Conservation (phyloP, 129 eudicot genomes). For the Pittosporum tobira region DNA sequence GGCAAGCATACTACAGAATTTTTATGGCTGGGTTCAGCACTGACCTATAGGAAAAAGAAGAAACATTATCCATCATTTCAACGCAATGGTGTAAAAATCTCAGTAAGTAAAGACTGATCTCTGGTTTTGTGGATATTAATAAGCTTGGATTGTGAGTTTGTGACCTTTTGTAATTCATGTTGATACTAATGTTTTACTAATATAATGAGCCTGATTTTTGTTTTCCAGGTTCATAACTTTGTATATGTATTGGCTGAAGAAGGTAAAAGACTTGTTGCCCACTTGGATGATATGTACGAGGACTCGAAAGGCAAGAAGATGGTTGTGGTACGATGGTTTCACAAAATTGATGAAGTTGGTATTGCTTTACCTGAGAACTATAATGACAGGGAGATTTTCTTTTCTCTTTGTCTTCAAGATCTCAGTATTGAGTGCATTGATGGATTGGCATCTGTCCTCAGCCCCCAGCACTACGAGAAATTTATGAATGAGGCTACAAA, state of each 20-base stretch:
- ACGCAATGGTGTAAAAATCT: constrained; percentile 52
- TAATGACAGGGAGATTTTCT: constrained; percentile 76
- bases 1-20: constrained; percentile 24
- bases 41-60: constrained; percentile 55
- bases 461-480: constrained; percentile 58
- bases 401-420: constrained; percentile 91
- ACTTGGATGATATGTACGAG: constrained; percentile 81
- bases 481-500: constrained; percentile 22
- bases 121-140: neutral
- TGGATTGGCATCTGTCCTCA: constrained; percentile 76
- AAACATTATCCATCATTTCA: constrained; percentile 61
- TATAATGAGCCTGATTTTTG: neutral
- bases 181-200: neutral
- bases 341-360: constrained; percentile 94
- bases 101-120: constrained; percentile 31
- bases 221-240: constrained; percentile 57
- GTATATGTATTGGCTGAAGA: constrained; percentile 82
- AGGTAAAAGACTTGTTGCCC: constrained; percentile 64
- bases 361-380: constrained; percentile 52
- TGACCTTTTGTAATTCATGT: constrained; percentile 1
- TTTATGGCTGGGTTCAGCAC: constrained; percentile 60
- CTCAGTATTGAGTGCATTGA: constrained; percentile 82
- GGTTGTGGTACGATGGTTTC: constrained; percentile 99
- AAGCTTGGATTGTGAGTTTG: neutral
- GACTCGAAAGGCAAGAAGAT: constrained; percentile 63